Base-by-base conservation (phyloP, 2,329 filamentous ascomycete species). In the Trichoderma brevicompactum region DNA sequence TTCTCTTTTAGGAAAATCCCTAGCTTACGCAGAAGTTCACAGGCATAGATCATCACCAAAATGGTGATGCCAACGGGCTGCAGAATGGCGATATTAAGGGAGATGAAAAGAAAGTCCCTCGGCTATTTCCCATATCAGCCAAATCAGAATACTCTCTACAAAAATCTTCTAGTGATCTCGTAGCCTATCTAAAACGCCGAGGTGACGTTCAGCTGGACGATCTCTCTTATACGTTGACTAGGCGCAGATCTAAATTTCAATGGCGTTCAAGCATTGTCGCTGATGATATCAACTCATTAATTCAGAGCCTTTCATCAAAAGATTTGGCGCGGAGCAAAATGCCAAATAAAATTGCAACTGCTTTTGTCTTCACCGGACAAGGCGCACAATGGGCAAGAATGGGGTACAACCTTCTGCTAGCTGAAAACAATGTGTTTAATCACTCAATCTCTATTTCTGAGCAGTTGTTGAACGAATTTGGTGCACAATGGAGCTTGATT, bases 301-400 rank as follows among this genome's bases (percentile, higher is more conserved):
- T 60, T 7, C 32, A 49, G 2, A n/a, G 17, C 13, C 56, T 60
- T 28, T 43, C 32, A 1, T 32, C 56, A 13, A 60, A 49, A n/a
- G 43, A 49, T 13, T n/a, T 60, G 3, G 3, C 5, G 0, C 9
- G 17, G 6, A 60, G 17, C 5, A 60, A 60, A 7, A 8, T 28
- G 1, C n/a, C 56, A 6, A 48, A 40, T 10, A 48, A 60, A 12
- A 9, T 15, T 5, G 19, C 56, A n/a, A 60, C 15, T 9, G 56
- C 34, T 13, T 61, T 41, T n/a, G 52, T 64, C 34, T 64, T 64
- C 43, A 58, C 61, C 5, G 61, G 61, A 23, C 61, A 64, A 17
- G 61, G 61, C 19, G 52, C 61, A 1, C 61, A 64, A 5, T 64
- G 50, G 61, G 61, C 61, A 1, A 46, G 10, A 4, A 64, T 64